A percentile compares a stretch with the other conserved stretches of the same genome.
Evolutionary conservation across 768 basidiomycete species (phyloP).

Genomic region (Lentinula detonsa): DNA sequence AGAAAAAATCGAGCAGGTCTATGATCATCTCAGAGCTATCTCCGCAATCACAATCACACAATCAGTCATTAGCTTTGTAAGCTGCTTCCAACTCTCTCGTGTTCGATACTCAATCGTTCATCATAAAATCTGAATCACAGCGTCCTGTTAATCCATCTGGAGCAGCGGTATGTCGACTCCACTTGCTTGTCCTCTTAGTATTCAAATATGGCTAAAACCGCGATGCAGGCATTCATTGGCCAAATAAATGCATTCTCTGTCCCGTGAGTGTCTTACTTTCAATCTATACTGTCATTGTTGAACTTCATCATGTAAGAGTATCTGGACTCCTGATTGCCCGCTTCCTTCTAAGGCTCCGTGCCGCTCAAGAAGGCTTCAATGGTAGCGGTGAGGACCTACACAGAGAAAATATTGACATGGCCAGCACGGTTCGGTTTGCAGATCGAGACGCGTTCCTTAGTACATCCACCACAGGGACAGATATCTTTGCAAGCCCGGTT

Average conservation of each 20-base stretch:
- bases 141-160: neutral
- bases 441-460: neutral
- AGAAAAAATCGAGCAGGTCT: neutral
- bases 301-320: neutral
- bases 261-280: neutral
- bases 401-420: too few species aligned
- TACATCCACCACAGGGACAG: neutral
- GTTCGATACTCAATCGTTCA: neutral
- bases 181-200: too few species aligned
- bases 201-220: neutral
- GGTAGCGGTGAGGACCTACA: neutral
- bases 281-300: neutral
- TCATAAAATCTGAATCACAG: neutral
- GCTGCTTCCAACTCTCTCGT: neutral
- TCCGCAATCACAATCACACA: neutral
- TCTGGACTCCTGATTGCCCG: neutral
- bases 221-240: neutral
- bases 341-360: neutral
- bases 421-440: neutral
- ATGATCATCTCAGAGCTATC: neutral
- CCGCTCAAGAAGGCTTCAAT: neutral
- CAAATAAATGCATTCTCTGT: neutral
- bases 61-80: neutral
- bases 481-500: neutral
- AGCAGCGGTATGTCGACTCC: neutral